Conservation (phyloP, 2,329 filamentous ascomycete species). For the Ustilaginoidea virens region DNA sequence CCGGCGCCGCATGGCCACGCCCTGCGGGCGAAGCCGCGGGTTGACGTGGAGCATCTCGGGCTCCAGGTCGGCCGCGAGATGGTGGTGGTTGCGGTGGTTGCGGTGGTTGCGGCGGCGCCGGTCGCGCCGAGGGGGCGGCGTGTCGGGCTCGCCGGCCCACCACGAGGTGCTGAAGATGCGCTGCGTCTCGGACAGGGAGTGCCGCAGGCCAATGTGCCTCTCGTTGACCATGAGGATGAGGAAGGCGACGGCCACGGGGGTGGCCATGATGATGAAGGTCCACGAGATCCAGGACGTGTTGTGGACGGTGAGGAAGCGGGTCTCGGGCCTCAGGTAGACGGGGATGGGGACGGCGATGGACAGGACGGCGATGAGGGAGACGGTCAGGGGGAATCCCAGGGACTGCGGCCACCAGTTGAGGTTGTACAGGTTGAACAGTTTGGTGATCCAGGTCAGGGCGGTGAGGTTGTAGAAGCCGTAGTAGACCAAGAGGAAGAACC, state of each 20-base stretch:
- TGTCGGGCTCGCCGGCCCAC: constrained; percentile 45
- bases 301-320: constrained; percentile 38
- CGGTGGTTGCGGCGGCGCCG: constrained; percentile 10
- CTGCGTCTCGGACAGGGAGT: constrained; percentile 49
- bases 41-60: constrained; percentile 16
- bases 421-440: constrained; percentile 56
- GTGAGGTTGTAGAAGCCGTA: constrained; percentile 55
- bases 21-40: constrained; percentile 12
- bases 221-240: constrained; percentile 47
- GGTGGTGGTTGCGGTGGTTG: too few relatives aligned
- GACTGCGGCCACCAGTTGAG: constrained; percentile 56
- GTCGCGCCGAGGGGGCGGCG: constrained; percentile 25
- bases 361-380: constrained; percentile 43
- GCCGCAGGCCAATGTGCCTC: constrained; percentile 44
- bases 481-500: constrained; percentile 57
- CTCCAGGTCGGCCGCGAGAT: constrained; percentile 22
- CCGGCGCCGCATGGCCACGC: constrained; percentile 28
- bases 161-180: constrained; percentile 51
- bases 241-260: constrained; percentile 52
- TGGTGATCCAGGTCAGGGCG: constrained; percentile 55
- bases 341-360: constrained; percentile 44
- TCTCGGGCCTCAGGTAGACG: constrained; percentile 38
- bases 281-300: constrained; percentile 56
- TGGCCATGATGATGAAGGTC: constrained; percentile 55
- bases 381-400: constrained; percentile 48